Conservation (phyloP, 139 green algal genomes). For the Pleodorina starrii region DNA sequence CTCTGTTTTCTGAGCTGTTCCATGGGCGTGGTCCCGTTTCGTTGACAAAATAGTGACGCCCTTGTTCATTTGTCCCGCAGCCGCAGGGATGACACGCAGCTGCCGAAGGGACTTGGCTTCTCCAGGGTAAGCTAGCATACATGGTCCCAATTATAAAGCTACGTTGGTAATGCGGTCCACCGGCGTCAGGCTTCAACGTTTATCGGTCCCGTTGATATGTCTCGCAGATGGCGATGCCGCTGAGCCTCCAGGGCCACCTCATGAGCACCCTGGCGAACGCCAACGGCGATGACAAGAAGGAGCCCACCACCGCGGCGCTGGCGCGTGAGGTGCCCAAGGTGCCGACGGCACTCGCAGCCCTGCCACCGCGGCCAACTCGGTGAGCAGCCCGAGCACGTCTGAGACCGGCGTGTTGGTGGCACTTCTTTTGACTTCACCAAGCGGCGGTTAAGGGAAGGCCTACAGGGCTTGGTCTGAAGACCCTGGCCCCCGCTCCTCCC, state of each 20-base stretch:
- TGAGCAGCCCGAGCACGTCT: neutral
- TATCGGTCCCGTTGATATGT: neutral
- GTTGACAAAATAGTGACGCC: too few species aligned
- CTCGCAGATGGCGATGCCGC: constrained; percentile 26
- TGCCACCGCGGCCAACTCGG: constrained; percentile 42
- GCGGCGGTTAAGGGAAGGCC: too few species aligned
- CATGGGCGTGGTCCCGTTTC: too few species aligned
- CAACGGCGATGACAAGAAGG: constrained; percentile 58
- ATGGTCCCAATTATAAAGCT: too few species aligned
- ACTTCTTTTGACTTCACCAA: too few species aligned
- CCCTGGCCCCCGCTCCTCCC: too few species aligned
- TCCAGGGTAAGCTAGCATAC: neutral
- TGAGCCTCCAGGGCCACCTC: constrained; percentile 60
- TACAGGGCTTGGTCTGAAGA: too few species aligned
- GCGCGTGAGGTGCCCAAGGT: constrained; percentile 39
- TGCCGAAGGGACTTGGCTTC: constrained; percentile 42
- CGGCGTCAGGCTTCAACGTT: too few species aligned
- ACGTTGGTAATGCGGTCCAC: too few species aligned
- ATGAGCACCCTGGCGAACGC: constrained; percentile 48
- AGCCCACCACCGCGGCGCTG: neutral
- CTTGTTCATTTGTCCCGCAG: constrained; percentile 40
- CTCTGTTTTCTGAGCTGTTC: neutral
- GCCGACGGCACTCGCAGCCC: constrained; percentile 43
- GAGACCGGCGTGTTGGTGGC: neutral
- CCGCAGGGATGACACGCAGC: constrained; percentile 20